Percentiles rank a stretch among this genome's conserved stretches.
Evolutionary conservation across 495 filamentous ascomycete genomes (phyloP).

Genomic region (Bathelium albidoporum): DNA sequence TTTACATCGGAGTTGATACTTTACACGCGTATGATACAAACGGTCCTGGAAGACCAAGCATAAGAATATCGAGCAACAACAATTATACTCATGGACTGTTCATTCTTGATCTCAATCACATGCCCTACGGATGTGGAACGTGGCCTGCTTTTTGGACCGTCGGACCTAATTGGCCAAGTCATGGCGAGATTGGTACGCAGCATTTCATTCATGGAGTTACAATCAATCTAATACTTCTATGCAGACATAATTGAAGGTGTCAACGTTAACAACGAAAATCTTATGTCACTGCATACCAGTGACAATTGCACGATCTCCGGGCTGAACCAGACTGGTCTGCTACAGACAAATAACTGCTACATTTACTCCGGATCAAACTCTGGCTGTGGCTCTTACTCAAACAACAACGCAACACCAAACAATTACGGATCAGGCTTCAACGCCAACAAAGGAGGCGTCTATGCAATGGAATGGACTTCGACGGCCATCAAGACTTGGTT

Average conservation of each 20-base stretch:
- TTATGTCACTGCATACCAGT: constrained; percentile 64
- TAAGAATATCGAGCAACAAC: constrained; percentile 18
- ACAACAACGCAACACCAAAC: constrained; percentile 30
- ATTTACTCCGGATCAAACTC: constrained; percentile 3
- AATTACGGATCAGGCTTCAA: constrained; percentile 19
- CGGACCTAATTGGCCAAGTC: constrained; percentile 43
- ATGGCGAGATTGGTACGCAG: constrained; percentile 16
- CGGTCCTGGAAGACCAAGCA: constrained; percentile 19
- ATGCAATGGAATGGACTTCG: constrained; percentile 21
- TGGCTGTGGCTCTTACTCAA: constrained; percentile 15
- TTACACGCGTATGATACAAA: constrained; percentile 16
- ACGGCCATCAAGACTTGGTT: constrained; percentile 18
- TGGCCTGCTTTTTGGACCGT: constrained; percentile 48
- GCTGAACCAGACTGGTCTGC: constrained; percentile 39
- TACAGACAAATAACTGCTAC: constrained; percentile 43
- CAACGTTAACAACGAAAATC: constrained; percentile 52
- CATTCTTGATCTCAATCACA: constrained; percentile 20
- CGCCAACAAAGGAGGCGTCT: constrained; percentile 17
- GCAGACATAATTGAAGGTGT: constrained; percentile 81
- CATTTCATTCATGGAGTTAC: not conserved
- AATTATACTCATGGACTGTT: constrained; percentile 20
- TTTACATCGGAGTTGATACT: constrained; percentile 16
- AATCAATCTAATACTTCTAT: not conserved
- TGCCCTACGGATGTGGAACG: constrained; percentile 21
- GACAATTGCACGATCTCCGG: constrained; percentile 48